Percentiles rank a stretch among this genome's conserved stretches.
These are phyloP conservation scores for Xylaria sp. DNA, from an alignment of 2,329 filamentous ascomycete genomes.

Conservation along the genomic window DNA sequence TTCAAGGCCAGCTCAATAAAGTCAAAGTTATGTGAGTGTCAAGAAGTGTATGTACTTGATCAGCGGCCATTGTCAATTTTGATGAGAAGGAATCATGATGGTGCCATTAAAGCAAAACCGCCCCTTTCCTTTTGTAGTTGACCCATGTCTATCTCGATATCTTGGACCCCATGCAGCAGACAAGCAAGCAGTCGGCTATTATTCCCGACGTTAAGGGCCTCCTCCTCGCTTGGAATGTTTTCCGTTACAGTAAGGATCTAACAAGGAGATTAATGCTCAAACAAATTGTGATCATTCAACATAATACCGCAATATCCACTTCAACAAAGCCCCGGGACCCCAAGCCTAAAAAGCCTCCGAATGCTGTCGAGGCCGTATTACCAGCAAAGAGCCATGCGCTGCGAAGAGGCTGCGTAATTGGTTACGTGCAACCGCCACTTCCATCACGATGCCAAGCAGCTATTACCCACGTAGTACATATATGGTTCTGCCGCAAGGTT, in stretches of 20 bases:
- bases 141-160: conserved; percentile 8
- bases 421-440: conserved; percentile 12
- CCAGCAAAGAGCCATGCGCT: background rate
- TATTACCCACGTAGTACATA: background rate
- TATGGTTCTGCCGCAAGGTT: conserved; percentile 13
- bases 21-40: background rate
- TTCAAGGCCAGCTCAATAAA: background rate
- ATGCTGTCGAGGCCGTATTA: background rate
- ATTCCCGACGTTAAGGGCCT: conserved; percentile 1
- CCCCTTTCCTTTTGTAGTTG: background rate
- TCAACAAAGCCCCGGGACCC: conserved; percentile 10
- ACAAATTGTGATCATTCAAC: conserved; percentile 31
- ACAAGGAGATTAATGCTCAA: conserved; percentile 16
- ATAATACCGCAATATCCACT: conserved; percentile 26
- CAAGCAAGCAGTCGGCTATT: background rate
- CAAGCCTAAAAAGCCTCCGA: background rate
- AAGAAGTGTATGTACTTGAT: background rate
- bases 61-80: background rate
- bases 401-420: conserved; percentile 24
- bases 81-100: conserved; percentile 3
- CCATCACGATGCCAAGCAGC: conserved; percentile 17
- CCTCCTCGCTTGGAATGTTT: conserved; percentile 3
- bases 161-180: conserved; percentile 9
- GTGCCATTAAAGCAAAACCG: conserved; percentile 4
- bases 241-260: conserved; percentile 32